Base-by-base conservation (phyloP, 2,329 filamentous ascomycete genomes). In the Aspergillus ruber region DNA sequence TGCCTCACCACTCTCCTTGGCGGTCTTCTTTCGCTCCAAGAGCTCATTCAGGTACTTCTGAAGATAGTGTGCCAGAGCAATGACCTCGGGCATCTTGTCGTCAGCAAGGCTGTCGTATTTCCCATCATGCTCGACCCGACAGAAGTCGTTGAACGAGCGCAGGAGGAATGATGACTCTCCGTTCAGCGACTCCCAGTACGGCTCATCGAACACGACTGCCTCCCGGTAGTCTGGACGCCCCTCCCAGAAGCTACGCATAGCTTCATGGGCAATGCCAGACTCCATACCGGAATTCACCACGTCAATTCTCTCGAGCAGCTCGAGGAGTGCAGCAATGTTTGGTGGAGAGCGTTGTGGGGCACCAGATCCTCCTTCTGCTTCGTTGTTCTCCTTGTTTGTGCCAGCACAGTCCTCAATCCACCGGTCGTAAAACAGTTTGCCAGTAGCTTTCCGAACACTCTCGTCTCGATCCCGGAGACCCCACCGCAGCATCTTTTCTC, bases 351-450 rank as follows among this genome's bases (percentile, higher is more conserved):
- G 68, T 42, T 56, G 62, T 13, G 60, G 58, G 13, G 71, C 70
- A 4, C 78, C 76, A 39, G 36, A 9, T 13, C 36, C 36, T 39
- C 15, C 15, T 39, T 39, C 36, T 42, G 78, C 77, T 25, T 79
- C 79, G 8, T 78, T 72, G 8, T 78, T 72, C 35, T 81, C 80
- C 15, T 76, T 75, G 33, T 83, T 79, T 1, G 80, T 76, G 2
- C 85, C 85, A 5, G 87, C 90, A 59, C 90, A 96, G 62, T 97
- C 89, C 63, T 97, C 91, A 51, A 98, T 91, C 93, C 93, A 98
- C n/a, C 89, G 82, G 62, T 96, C 90, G 51, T 86, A 83, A 72
- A 98, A 98, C 6, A 97, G 76, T 41, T 88, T 85, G 6, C 87
- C 89, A 3, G 93, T 88, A 7, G 91, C 91, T 66, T 95, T 95